Evolutionary conservation across 306 rosid genomes (phyloP).

Genomic region (Lathyrus tuberosus): DNA sequence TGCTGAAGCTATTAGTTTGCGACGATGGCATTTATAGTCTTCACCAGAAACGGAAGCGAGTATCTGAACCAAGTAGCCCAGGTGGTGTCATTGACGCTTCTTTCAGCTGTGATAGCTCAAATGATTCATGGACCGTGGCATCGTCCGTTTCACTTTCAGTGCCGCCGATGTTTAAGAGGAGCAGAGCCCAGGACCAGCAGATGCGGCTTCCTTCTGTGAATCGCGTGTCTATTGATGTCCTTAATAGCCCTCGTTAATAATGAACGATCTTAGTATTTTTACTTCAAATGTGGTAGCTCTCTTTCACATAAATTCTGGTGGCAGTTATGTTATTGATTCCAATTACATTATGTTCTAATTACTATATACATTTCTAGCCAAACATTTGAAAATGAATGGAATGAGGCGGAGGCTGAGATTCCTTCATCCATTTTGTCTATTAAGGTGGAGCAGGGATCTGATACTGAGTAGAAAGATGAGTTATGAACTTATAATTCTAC

Average conservation of each 20-base stretch:
- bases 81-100: slow-evolving; percentile 64
- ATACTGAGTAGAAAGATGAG: slow-evolving; percentile 44
- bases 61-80: slow-evolving; percentile 63
- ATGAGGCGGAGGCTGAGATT: slow-evolving; percentile 40
- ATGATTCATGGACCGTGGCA: slow-evolving; percentile 65
- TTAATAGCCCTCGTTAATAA: slow-evolving; percentile 64
- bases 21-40: slow-evolving; percentile 41
- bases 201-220: slow-evolving; percentile 65
- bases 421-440: slow-evolving; percentile 31
- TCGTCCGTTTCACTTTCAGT: slow-evolving; percentile 49
- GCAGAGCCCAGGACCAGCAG: slow-evolving; percentile 73
- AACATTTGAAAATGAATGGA: slow-evolving; percentile 50
- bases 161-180: slow-evolving; percentile 71
- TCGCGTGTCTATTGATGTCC: slow-evolving; percentile 63
- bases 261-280: slow-evolving; percentile 46
- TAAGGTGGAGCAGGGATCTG: slow-evolving; percentile 42
- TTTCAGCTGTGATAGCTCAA: slow-evolving; percentile 78
- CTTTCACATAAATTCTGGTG: slow-evolving; percentile 49
- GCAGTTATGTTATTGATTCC: slow-evolving; percentile 40
- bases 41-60: slow-evolving; percentile 55
- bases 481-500: slow-evolving; percentile 45
- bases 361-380: slow-evolving; percentile 47
- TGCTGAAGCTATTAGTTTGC: slow-evolving; percentile 52
- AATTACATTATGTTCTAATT: slow-evolving; percentile 46
- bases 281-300: slow-evolving; percentile 55